These are phyloP conservation scores for Oryza nivara DNA, from an alignment of 176 grass and related monocot species.

Conservation along the genomic window DNA sequence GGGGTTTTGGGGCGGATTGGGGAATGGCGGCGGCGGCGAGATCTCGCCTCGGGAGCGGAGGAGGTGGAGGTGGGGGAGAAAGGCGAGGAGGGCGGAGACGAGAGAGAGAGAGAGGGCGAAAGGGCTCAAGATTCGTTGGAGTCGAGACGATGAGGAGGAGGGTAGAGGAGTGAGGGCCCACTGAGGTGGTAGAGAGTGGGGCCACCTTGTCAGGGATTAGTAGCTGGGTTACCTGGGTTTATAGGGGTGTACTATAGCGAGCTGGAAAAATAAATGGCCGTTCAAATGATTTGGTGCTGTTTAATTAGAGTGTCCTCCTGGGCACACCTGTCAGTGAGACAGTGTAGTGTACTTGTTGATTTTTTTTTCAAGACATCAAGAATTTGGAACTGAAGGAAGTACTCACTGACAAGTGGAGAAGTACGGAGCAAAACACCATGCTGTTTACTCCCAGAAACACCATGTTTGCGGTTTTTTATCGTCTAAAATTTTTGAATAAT, in stretches of 20 bases:
- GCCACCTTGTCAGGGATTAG: not conserved
- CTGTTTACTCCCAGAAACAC: not conserved
- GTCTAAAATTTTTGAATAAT: not conserved
- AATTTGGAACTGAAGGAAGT: too few species aligned
- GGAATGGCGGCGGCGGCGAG: slow-evolving; percentile 37
- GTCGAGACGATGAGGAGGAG: slow-evolving; percentile 28
- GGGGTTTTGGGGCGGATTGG: slow-evolving; percentile 30
- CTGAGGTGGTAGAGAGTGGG: slow-evolving; percentile 2
- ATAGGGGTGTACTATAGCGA: not conserved
- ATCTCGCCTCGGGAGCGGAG: slow-evolving; percentile 46
- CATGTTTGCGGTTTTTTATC: not conserved
- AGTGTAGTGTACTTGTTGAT: not conserved
- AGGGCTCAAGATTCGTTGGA: slow-evolving; percentile 44
- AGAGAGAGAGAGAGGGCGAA: not conserved
- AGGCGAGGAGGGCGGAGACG: not conserved
- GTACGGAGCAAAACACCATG: not conserved
- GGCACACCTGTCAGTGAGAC: not conserved
- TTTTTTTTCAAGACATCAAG: too few species aligned
- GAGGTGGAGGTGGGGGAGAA: not conserved
- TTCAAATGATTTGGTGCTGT: slow-evolving; percentile 2
- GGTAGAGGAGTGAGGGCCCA: slow-evolving; percentile 18
- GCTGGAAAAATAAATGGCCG: not conserved
- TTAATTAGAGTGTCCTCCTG: not conserved
- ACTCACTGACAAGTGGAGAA: not conserved
- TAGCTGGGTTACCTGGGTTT: too few species aligned